Base-by-base conservation (phyloP, 768 basidiomycete species). In the Kwoniella mangroviensis region DNA sequence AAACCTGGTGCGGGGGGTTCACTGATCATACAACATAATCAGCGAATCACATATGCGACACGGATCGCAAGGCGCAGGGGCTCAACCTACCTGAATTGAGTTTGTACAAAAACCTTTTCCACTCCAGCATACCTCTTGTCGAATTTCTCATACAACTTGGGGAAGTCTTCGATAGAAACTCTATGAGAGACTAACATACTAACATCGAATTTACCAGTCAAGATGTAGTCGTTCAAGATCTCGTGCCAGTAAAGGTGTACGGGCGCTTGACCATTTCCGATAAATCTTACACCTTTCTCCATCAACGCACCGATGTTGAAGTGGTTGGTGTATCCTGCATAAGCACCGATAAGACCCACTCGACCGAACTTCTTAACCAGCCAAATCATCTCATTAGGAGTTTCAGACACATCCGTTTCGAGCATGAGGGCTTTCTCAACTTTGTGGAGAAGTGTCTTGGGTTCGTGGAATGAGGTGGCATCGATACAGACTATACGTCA, bases 181-280 rank as follows among this genome's bases (percentile, higher is more conserved):
- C 80, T 70, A 69, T 82, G 80, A 24, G 77, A 75, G 70, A 82
- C 78, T 63, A 82, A 72, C 71, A 89, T 88, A 4, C 85, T 87
- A 4, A 88, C 87, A 72, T 91, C 89, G 71, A 91, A 88, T 80
- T 89, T 89, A 17, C 89, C 88, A 1, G 87, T 84, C 58, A 86
- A 83, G 77, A 91, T 88, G 76, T 88, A 89, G 53, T 78, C 87
- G 67, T 90, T 79, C 57, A 92, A 80, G 58, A 92, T 87, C 73
- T 90, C 88, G 66, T 90, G 84, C 90, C 90, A 91, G 83, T 90
- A 91, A 58, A 86, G 85, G 76, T 90, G 90, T 1, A 91, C 89
- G 3, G 90, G 91, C 0, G 90, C 90, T 60, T 92, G 90, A 0
- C 90, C 90, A 72, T 90, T 90, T 7, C 90, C 90, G 74, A 90